Evolutionary conservation across 177 flowering plant species (phyloP).

Genomic region (Vitis hybrid): DNA sequence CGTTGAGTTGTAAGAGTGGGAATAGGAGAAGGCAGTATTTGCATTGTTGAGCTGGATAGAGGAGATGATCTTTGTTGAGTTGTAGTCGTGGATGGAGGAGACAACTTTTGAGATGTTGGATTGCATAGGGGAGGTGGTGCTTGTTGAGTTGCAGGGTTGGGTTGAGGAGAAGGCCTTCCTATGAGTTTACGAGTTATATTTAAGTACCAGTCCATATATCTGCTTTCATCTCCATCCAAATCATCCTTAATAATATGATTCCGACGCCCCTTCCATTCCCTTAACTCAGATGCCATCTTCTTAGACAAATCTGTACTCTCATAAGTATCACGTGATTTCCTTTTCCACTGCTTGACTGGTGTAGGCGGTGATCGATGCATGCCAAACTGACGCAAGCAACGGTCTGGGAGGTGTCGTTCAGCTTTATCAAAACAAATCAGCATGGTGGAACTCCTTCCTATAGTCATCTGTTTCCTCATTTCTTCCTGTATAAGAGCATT

Average conservation of each 20-base stretch:
- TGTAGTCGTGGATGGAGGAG: too few species aligned
- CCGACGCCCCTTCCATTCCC: neutral
- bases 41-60: too few species aligned
- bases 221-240: neutral
- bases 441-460: neutral
- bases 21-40: too few species aligned
- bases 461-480: neutral
- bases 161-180: slow-evolving; percentile 2
- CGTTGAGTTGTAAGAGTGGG: too few species aligned
- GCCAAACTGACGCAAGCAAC: slow-evolving; percentile 3
- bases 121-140: too few species aligned
- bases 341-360: neutral
- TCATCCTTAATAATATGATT: neutral
- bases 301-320: slow-evolving; percentile 2
- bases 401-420: slow-evolving; percentile 6
- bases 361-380: neutral
- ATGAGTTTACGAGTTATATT: slow-evolving; percentile 1
- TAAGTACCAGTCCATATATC: slow-evolving; percentile 2
- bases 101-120: too few species aligned
- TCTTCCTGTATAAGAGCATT: neutral
- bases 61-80: too few species aligned
- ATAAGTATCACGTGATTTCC: slow-evolving; percentile 1
- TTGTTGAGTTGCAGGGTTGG: neutral
- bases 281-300: slow-evolving; percentile 3
- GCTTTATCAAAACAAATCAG: slow-evolving; percentile 8